phyloP scores from a whole-genome alignment of 2,329 filamentous ascomycete species.

The Pseudocercospora eumusae region DNA sequence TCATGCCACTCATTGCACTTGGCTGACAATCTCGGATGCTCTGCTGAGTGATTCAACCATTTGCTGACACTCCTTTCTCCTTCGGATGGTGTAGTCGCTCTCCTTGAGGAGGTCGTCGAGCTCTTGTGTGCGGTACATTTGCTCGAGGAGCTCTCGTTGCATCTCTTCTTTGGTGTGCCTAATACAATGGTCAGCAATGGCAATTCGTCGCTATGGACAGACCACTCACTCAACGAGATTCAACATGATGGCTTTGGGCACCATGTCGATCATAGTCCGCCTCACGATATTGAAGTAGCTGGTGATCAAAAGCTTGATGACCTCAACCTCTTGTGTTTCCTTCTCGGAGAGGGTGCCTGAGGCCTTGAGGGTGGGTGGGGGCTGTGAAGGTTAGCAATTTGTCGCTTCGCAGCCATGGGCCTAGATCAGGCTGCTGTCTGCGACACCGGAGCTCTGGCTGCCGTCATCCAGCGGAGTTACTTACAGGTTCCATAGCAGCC shows the following conservation, averaged over 20 bases:
- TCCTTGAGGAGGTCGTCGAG: slow-evolving; percentile 95
- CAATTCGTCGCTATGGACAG: neutral
- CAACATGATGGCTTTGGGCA: slow-evolving; percentile 98
- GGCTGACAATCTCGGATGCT: slow-evolving; percentile 93
- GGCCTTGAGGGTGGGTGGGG: slow-evolving; percentile 49
- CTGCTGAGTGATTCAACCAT: slow-evolving; percentile 88
- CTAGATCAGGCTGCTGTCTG: neutral
- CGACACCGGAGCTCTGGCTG: neutral
- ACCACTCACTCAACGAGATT: slow-evolving; percentile 83
- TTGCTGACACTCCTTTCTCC: slow-evolving; percentile 97
- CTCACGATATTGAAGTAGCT: slow-evolving; percentile 99
- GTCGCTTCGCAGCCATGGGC: neutral
- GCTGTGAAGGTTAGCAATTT: neutral
- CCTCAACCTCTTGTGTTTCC: slow-evolving; percentile 93
- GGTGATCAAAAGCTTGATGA: slow-evolving; percentile 95
- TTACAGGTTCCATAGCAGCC: slow-evolving; percentile 89
- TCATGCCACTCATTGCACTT: slow-evolving; percentile 56
- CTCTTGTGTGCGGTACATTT: slow-evolving; percentile 91
- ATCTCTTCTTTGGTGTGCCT: slow-evolving; percentile 97
- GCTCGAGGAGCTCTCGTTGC: slow-evolving; percentile 93
- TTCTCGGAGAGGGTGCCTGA: slow-evolving; percentile 91
- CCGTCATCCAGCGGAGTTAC: neutral
- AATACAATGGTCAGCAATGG: neutral
- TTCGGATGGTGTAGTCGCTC: slow-evolving; percentile 91
- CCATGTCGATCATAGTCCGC: slow-evolving; percentile 99